Percentiles rank a stretch among this genome's conserved stretches.
phyloP scores from a whole-genome alignment of 2,329 filamentous ascomycete genomes.

The Leptographium procerum region DNA sequence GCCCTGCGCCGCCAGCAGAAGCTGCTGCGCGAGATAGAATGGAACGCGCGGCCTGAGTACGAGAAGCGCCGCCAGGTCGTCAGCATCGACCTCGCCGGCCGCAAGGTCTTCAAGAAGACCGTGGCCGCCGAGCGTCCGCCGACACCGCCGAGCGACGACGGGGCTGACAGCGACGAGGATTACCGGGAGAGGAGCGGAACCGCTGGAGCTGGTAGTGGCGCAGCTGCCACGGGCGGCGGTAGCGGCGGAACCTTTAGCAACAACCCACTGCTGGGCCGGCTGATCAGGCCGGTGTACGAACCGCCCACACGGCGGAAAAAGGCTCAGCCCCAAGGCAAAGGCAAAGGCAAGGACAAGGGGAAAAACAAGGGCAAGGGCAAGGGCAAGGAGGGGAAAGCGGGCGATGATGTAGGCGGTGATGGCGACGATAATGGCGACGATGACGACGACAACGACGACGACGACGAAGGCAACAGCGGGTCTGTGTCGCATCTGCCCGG shows the following conservation, averaged over 20 bases:
- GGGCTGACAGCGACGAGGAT: conserved; percentile 13
- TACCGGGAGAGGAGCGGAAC: conserved; percentile 19
- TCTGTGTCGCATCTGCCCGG: conserved; percentile 20
- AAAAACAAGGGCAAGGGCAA: neutral
- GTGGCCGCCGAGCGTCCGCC: conserved; percentile 47
- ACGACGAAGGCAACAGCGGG: neutral
- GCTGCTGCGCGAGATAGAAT: conserved; percentile 73
- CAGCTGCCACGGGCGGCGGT: conserved; percentile 22
- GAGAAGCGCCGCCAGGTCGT: conserved; percentile 79
- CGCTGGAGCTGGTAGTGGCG: conserved; percentile 21
- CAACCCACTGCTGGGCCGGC: conserved; percentile 52
- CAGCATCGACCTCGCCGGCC: conserved; percentile 70
- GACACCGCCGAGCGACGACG: conserved; percentile 29
- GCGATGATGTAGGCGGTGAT: too few species aligned
- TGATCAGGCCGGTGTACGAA: conserved; percentile 54
- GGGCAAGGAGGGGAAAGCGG: neutral
- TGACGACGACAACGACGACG: neutral
- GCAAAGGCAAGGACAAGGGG: too few species aligned
- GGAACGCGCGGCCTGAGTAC: conserved; percentile 74
- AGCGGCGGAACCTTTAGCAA: conserved; percentile 51
- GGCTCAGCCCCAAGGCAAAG: too few species aligned
- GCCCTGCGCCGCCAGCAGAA: conserved; percentile 82
- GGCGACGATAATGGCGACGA: neutral
- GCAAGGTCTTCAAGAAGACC: conserved; percentile 65
- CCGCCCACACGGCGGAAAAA: conserved; percentile 11